Base-by-base conservation (phyloP, 2,329 filamentous ascomycete species). In the Neurospora sp. region DNA sequence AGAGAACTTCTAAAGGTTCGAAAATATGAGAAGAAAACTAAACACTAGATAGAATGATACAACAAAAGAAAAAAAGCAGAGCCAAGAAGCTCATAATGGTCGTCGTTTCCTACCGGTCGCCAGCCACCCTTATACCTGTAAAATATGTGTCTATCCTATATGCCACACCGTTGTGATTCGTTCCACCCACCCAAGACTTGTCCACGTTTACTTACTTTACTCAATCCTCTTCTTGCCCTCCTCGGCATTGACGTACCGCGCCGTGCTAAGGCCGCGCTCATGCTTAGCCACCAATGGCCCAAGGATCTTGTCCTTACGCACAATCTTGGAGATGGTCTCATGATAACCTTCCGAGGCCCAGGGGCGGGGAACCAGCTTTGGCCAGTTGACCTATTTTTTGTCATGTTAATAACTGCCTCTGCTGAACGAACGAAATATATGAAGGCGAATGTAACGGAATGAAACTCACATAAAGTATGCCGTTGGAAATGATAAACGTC, bases 191-290 rank as follows among this genome's bases (percentile, higher is more conserved):
- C 23, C 46, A 1, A 33, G 13, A 28, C 10, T 58, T 58, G 33
- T 58, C 46, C 46, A 28, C 46, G 46, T 58, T 3, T 33, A 58
- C 46, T 2, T 33, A 36, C 2, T 73, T 75, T 87, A 94, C 79
- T 99, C 96, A 77, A 97, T 96, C 79, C 96, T 92, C 87, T 97
- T 99, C 87, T 99, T 99, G 68, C 96, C 96, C 81, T 99, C 96
- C 80, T 99, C 96, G 69, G 96, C 88, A 75, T 91, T 96, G 39
- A 93, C 86, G 75, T 96, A 90, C 72, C 93, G 86, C 62, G 91
- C 90, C 74, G 92, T 92, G 81, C 93, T 97, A 72, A 93, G 87
- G 2, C 93, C 93, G 17, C 94, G 86, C 80, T 97, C 92, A 78
- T 97, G 93, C 67, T 84, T 83, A 38, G 86, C 84, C 28, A 96